A percentile compares a stretch with the other conserved stretches of the same genome.
phyloP scores from a whole-genome alignment of 2,329 filamentous ascomycete species.

The Didymella pomorum region DNA sequence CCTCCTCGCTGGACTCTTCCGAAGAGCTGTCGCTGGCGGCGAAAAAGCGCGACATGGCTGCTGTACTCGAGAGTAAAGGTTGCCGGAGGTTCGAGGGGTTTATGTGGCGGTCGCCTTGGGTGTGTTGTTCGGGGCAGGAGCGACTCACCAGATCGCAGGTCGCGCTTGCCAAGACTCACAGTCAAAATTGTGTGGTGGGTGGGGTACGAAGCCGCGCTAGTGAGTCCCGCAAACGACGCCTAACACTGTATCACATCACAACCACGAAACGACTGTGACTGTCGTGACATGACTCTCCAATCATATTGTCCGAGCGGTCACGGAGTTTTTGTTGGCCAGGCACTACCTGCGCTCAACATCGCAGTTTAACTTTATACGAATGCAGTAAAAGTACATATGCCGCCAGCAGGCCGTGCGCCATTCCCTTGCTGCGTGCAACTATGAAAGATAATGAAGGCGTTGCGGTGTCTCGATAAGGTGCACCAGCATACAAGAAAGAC shows the following conservation, averaged over 20 bases:
- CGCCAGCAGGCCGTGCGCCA: slow-evolving; percentile 17
- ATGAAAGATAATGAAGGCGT: slow-evolving; percentile 16
- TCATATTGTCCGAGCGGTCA: not conserved
- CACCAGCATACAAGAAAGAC: slow-evolving; percentile 5
- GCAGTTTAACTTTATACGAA: slow-evolving; percentile 39
- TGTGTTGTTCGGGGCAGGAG: slow-evolving; percentile 17
- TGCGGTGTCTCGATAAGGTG: slow-evolving; percentile 2
- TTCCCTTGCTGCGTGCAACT: slow-evolving; percentile 11
- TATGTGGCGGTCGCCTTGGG: slow-evolving; percentile 33
- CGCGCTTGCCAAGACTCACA: slow-evolving; percentile 21
- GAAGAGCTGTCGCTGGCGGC: slow-evolving; percentile 93
- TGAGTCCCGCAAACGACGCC: slow-evolving; percentile 9
- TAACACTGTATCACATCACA: not conserved
- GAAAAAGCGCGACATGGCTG: slow-evolving; percentile 84
- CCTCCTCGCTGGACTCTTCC: slow-evolving; percentile 93
- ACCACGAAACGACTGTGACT: not conserved
- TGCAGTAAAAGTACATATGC: slow-evolving; percentile 45
- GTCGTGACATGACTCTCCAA: not conserved
- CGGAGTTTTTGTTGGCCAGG: slow-evolving; percentile 1
- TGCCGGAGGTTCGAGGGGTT: slow-evolving; percentile 34
- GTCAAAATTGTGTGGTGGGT: slow-evolving; percentile 19
- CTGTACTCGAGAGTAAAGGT: slow-evolving; percentile 35
- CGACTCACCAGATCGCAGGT: slow-evolving; percentile 16
- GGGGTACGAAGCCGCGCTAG: not conserved
- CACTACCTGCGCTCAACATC: slow-evolving; percentile 6